Base-by-base conservation (phyloP, 495 filamentous ascomycete species). In the Hypoxylon trugodes region DNA sequence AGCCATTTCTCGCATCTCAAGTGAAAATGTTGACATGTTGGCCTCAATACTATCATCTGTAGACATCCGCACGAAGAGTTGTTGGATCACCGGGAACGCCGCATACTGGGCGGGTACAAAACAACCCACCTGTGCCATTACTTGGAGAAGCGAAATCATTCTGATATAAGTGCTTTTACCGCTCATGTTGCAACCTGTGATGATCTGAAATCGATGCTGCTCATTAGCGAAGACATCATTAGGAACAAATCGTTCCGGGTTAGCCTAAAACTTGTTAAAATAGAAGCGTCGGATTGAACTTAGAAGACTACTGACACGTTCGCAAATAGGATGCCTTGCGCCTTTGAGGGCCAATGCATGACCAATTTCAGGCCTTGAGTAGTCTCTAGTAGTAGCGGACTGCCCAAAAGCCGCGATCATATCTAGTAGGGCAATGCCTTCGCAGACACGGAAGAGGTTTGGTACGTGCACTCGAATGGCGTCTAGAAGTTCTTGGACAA, bases 131-230 rank as follows among this genome's bases (percentile, higher is more conserved):
- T 98, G 95, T 3, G 92, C 91, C 91, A 98, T 95, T 43, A 98
- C 84, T 22, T 88, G 84, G 72, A 94, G 87, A 7, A 98, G 78
- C 13, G 94, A 92, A 35, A 97, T 79, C 5, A 87, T 89, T 57
- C 91, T 87, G 69, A 98, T 96, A 76, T 96, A 98, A 0, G 94
- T 98, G 59, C 91, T 92, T 71, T 97, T 97, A n/a, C 95, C 95
- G 67, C 92, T 96, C 96, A 97, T 98, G 73, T 98, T 98, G 74
- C 92, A 95, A 35, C 95, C 95, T 4, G 95, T 97, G 69, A 98
- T 89, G 59, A 98, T 90, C 59, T 96, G 92, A 73, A 97, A 93
- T 6, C 94, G 86, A 26, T 82, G 84, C 55, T 90, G 86, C 22
- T 87, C 77, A 15, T 86, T 88, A 28, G 92, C 91, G 67, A 92